These are phyloP conservation scores for Acanthamoeba healyi DNA, from an alignment of 208 protist species.

Conservation along the genomic window DNA sequence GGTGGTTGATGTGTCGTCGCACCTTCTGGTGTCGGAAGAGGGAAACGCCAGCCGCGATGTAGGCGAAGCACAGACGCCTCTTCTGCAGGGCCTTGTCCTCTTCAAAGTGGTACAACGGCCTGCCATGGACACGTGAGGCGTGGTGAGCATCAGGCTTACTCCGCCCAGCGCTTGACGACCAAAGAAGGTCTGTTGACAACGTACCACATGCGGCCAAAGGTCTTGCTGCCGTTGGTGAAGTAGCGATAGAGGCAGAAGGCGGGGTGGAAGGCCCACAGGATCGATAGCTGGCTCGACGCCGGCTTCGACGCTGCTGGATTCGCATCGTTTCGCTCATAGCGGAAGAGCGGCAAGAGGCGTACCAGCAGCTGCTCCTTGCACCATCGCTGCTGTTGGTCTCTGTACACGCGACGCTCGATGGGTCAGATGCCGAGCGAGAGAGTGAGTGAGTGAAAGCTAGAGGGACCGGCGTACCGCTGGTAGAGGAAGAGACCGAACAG, in stretches of 20 bases:
- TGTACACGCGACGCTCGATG: too few relatives aligned
- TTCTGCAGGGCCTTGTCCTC: neutral
- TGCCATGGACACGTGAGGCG: neutral
- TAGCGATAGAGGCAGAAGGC: neutral
- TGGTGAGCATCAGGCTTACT: neutral
- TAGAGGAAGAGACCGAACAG: neutral
- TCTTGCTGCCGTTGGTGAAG: conserved; percentile 18
- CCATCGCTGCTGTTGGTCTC: neutral
- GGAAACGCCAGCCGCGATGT: neutral
- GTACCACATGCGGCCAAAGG: conserved; percentile 6
- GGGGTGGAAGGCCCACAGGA: conserved; percentile 7
- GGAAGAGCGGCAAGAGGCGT: neutral
- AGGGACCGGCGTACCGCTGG: neutral
- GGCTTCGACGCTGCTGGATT: neutral
- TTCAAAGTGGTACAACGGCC: conserved; percentile 2
- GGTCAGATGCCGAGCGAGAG: too few relatives aligned
- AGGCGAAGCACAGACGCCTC: neutral
- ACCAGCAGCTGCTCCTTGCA: neutral
- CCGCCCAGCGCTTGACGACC: too few relatives aligned
- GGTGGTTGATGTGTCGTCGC: neutral
- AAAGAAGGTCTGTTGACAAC: too few relatives aligned
- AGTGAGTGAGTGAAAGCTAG: neutral
- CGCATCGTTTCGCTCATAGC: neutral
- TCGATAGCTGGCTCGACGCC: neutral
- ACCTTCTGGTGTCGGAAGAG: neutral